Percentiles rank a stretch among this genome's conserved stretches.
Evolutionary conservation across 2,329 filamentous ascomycete species (phyloP).

Genomic region (Sporothrix euskadiensis): DNA sequence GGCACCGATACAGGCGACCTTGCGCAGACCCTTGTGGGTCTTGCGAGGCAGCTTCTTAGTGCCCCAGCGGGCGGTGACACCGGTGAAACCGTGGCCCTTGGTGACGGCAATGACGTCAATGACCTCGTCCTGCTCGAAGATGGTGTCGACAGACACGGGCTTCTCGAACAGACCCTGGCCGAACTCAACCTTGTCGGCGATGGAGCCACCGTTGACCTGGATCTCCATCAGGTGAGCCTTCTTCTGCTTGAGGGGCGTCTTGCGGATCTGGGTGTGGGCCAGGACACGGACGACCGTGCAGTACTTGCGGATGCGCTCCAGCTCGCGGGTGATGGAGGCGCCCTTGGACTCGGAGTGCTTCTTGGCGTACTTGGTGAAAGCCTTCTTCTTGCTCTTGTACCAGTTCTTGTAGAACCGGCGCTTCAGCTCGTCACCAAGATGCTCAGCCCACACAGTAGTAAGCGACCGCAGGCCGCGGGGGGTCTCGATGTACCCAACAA

Average conservation of each 20-base stretch:
- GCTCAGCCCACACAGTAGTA: slow-evolving; percentile 99
- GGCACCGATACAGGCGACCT: slow-evolving; percentile 99
- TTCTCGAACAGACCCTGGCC: slow-evolving; percentile 98
- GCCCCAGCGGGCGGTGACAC: slow-evolving; percentile 97
- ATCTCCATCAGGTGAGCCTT: slow-evolving; percentile 99
- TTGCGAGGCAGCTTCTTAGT: slow-evolving; percentile 99
- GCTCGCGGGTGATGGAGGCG: slow-evolving; percentile 88
- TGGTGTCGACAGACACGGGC: slow-evolving; percentile 85
- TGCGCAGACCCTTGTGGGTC: slow-evolving; percentile 99
- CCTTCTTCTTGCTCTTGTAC: slow-evolving; percentile 99
- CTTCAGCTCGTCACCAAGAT: slow-evolving; percentile 97
- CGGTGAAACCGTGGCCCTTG: slow-evolving; percentile 98
- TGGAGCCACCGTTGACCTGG: slow-evolving; percentile 96
- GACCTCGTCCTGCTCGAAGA: slow-evolving; percentile 99
- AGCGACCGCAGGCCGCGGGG: slow-evolving; percentile 98
- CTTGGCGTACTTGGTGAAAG: slow-evolving; percentile 99
- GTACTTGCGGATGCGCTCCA: slow-evolving; percentile 99
- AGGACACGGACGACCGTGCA: slow-evolving; percentile 99
- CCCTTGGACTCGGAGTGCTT: slow-evolving; percentile 95
- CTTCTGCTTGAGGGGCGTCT: slow-evolving; percentile 99
- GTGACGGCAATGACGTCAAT: slow-evolving; percentile 99
- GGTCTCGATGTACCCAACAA: slow-evolving; percentile 99
- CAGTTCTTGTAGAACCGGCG: slow-evolving; percentile 99
- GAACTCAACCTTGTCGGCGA: slow-evolving; percentile 96
- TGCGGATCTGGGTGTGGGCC: slow-evolving; percentile 98